Evolutionary conservation across 169 alveolate species (phyloP).

Genomic region (Plasmodium sp.): DNA sequence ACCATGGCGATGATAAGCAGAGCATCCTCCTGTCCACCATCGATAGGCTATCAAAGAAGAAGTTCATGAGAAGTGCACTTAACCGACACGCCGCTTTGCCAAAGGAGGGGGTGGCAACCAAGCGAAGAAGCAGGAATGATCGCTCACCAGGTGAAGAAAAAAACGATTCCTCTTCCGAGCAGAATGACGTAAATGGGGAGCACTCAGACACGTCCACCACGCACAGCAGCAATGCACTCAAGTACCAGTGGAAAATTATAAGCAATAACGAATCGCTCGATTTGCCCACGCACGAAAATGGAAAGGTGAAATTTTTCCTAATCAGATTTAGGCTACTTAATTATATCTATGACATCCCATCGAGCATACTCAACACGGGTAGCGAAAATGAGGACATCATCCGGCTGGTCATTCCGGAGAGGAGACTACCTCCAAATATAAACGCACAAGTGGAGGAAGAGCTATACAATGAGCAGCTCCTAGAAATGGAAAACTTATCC

Average conservation of each 20-base stretch:
- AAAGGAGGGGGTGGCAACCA: background rate
- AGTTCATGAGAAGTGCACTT: background rate
- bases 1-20: background rate
- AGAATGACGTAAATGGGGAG: background rate
- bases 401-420: slow-evolving; percentile 61
- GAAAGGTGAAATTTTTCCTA: slow-evolving; percentile 60
- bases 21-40: background rate
- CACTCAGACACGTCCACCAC: slow-evolving; percentile 2
- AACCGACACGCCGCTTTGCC: background rate
- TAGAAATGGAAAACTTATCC: slow-evolving; percentile 43
- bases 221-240: slow-evolving; percentile 3
- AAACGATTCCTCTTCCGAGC: background rate
- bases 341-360: slow-evolving; percentile 70
- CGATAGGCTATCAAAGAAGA: background rate
- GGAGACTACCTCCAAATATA: slow-evolving; percentile 65
- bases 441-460: slow-evolving; percentile 59
- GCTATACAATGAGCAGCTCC: slow-evolving; percentile 34
- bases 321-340: slow-evolving; percentile 61
- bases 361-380: slow-evolving; percentile 49
- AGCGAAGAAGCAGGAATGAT: background rate
- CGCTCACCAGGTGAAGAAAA: background rate
- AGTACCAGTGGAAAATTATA: slow-evolving; percentile 60
- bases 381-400: slow-evolving; percentile 56
- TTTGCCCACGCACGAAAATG: slow-evolving; percentile 70
- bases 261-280: slow-evolving; percentile 68